Conservation (phyloP, 345 rosid genomes). For the Schrenkiella parvula region DNA sequence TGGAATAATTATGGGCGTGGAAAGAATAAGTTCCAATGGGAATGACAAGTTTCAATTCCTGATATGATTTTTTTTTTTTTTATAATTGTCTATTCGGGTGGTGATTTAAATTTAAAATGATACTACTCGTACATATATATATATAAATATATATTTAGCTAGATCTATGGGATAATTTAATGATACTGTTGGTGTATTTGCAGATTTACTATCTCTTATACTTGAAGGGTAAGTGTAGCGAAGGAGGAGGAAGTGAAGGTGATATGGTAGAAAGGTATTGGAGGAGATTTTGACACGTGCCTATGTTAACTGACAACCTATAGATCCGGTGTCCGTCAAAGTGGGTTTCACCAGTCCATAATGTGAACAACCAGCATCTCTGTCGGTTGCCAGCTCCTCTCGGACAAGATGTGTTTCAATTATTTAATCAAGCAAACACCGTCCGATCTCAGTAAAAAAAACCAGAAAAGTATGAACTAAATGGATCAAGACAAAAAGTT, state of each 20-base stretch:
- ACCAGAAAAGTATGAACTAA: neutral
- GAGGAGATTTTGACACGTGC: conserved; percentile 41
- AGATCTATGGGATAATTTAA: neutral
- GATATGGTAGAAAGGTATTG: neutral
- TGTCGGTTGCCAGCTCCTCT: conserved; percentile 70
- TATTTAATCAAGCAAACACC: neutral
- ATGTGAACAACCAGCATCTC: conserved; percentile 41
- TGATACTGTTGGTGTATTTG: neutral
- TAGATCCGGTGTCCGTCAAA: conserved; percentile 43
- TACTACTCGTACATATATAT: neutral
- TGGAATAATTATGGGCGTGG: neutral
- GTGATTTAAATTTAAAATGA: neutral
- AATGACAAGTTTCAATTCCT: neutral
- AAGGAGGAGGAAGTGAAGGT: neutral
- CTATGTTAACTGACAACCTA: conserved; percentile 43
- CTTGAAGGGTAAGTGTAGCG: neutral
- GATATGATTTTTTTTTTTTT: neutral
- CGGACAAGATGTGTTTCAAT: conserved; percentile 34
- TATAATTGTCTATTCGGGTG: neutral
- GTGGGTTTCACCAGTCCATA: neutral
- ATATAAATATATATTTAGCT: neutral
- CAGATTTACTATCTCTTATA: neutral
- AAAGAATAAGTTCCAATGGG: neutral
- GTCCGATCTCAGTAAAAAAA: neutral
- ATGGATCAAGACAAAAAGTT: neutral